Evolutionary conservation across 164 flowering plant genomes (phyloP).

Genomic region (Taxillus chinensis): DNA sequence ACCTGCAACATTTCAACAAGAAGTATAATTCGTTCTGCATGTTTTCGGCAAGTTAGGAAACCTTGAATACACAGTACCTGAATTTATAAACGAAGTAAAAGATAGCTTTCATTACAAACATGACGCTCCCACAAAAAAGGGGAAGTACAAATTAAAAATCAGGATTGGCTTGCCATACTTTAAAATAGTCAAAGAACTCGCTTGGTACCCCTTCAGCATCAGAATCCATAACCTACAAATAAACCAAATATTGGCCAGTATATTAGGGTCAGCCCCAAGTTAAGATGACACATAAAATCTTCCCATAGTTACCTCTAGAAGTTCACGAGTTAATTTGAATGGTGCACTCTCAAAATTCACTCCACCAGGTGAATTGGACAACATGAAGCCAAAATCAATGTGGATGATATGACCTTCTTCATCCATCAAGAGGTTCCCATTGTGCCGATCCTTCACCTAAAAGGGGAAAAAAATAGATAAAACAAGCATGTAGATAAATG

Average conservation of each 20-base stretch:
- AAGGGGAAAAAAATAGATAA: conserved; percentile 2
- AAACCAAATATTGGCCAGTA: not conserved
- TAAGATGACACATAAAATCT: not conserved
- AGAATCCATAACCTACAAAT: conserved; percentile 93
- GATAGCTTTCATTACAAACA: not conserved
- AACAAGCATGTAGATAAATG: not conserved
- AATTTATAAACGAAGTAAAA: conserved; percentile 7
- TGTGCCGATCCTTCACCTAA: conserved; percentile 96
- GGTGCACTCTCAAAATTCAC: conserved; percentile 99
- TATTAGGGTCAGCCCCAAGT: too few relatives aligned
- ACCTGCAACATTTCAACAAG: conserved; percentile 99
- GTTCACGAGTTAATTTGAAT: conserved; percentile 97
- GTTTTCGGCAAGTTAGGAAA: conserved; percentile 93
- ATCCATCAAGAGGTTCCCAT: conserved; percentile 94
- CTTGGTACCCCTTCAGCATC: conserved; percentile 99
- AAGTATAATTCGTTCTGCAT: conserved; percentile 95
- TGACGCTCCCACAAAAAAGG: not conserved
- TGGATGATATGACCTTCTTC: conserved; percentile 99
- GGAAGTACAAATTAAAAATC: not conserved
- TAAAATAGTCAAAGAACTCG: conserved; percentile 97
- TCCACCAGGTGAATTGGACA: conserved; percentile 98
- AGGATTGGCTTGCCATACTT: conserved; percentile 28
- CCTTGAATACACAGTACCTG: conserved; percentile 99
- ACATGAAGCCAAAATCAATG: conserved; percentile 99
- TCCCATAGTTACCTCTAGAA: conserved; percentile 68